phyloP scores from a whole-genome alignment of 768 basidiomycete genomes.

The Neoboletus brunneissimus region DNA sequence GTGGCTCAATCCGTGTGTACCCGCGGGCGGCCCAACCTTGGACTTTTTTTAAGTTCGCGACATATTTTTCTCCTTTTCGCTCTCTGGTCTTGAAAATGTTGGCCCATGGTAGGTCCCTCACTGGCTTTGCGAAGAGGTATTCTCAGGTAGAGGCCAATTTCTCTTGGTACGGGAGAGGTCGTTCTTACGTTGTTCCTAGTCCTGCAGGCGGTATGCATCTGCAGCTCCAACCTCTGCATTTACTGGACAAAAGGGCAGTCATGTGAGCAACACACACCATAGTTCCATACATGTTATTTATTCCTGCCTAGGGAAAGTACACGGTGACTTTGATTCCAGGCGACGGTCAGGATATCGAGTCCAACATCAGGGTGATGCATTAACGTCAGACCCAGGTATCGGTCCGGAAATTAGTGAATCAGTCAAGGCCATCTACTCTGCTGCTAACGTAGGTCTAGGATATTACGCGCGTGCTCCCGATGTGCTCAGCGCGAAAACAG shows the following conservation, averaged over 20 bases:
- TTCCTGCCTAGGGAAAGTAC: conserved; percentile 78
- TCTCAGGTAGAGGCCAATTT: conserved; percentile 43
- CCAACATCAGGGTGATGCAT: conserved; percentile 1
- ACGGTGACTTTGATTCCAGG: conserved; percentile 95
- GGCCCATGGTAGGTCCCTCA: conserved; percentile 48
- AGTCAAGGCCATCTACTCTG: conserved; percentile 88
- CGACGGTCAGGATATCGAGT: conserved; percentile 59
- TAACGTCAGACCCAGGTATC: conserved; percentile 63
- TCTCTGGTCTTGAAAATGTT: conserved; percentile 48
- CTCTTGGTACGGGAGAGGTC: neutral
- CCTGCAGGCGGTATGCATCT: conserved; percentile 61
- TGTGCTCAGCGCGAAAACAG: conserved; percentile 39
- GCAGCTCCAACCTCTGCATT: conserved; percentile 84
- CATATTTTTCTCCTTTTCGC: conserved; percentile 16
- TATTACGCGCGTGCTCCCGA: conserved; percentile 2
- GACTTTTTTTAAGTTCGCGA: conserved; percentile 21
- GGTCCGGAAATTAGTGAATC: conserved; percentile 98
- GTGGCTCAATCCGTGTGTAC: conserved; percentile 24
- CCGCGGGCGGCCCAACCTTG: conserved; percentile 13
- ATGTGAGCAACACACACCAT: conserved; percentile 50
- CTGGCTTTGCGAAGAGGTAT: conserved; percentile 49
- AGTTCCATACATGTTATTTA: neutral
- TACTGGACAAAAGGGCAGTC: conserved; percentile 83
- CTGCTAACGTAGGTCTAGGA: conserved; percentile 63
- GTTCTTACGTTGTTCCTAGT: conserved; percentile 35